phyloP scores from a whole-genome alignment of 2,329 filamentous ascomycete genomes.

The Coniochaeta ligniaria region DNA sequence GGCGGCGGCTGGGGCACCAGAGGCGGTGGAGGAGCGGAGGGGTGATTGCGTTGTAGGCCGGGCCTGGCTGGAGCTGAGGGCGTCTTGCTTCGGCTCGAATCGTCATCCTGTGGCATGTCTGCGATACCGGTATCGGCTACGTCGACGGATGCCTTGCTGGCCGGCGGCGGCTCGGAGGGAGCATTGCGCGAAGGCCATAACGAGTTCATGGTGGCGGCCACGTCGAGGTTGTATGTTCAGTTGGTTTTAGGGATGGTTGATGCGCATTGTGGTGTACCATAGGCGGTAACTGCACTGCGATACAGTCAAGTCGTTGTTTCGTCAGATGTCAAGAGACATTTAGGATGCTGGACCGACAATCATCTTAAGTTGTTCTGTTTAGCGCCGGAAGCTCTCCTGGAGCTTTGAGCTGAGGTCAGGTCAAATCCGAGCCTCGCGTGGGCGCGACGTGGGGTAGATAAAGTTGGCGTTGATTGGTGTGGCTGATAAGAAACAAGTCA shows the following conservation, averaged over 20 bases:
- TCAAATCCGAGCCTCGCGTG: constrained; percentile 2
- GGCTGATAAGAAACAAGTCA: background rate
- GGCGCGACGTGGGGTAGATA: constrained; percentile 3
- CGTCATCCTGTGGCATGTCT: constrained; percentile 10
- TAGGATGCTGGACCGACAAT: background rate
- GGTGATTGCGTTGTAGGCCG: background rate
- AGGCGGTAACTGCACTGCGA: background rate
- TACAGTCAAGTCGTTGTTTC: background rate
- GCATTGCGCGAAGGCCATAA: constrained; percentile 13
- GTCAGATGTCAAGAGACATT: background rate
- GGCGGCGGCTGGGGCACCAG: constrained; percentile 3
- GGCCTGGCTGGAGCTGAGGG: background rate
- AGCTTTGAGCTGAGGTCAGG: background rate
- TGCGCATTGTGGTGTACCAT: background rate
- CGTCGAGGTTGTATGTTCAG: background rate
- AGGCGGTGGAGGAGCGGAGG: constrained; percentile 1
- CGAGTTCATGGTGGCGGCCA: constrained; percentile 31
- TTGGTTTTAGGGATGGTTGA: background rate
- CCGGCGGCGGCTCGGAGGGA: background rate
- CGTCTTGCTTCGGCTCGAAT: background rate
- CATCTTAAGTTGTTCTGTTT: background rate
- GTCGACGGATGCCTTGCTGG: constrained; percentile 12
- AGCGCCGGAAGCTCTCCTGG: background rate
- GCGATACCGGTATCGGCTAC: constrained; percentile 22
- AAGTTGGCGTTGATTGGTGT: background rate